These are phyloP conservation scores for Ceratocystis colombiana DNA, from an alignment of 2,329 filamentous ascomycete species.

Conservation along the genomic window DNA sequence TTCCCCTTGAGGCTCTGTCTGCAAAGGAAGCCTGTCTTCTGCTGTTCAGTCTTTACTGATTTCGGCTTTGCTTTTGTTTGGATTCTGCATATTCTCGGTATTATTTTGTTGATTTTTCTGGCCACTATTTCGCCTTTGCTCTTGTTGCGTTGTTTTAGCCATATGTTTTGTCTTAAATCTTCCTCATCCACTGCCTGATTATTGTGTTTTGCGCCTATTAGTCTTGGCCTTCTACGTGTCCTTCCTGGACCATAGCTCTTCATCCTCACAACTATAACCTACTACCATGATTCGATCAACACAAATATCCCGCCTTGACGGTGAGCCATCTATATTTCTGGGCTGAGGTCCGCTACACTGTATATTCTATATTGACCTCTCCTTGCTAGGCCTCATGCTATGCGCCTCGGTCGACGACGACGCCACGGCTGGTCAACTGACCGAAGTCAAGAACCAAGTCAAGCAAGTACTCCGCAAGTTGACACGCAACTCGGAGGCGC, in stretches of 20 bases:
- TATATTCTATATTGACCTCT: slow-evolving; percentile 4
- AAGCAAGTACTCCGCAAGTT: slow-evolving; percentile 84
- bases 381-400: slow-evolving; percentile 68
- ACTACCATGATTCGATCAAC: slow-evolving; percentile 74
- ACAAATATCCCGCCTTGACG: slow-evolving; percentile 87
- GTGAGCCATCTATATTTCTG: slow-evolving; percentile 37
- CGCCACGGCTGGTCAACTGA: slow-evolving; percentile 64
- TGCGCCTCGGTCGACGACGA: slow-evolving; percentile 92
- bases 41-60: no score
- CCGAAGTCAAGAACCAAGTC: slow-evolving; percentile 80
- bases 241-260: neutral
- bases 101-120: no score
- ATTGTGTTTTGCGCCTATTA: neutral
- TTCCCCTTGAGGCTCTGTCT: no score
- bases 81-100: no score
- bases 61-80: no score
- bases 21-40: no score
- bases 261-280: neutral
- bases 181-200: neutral
- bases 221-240: slow-evolving; percentile 8
- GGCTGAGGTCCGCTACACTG: slow-evolving; percentile 15
- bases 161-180: neutral
- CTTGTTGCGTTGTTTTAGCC: neutral
- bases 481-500: slow-evolving; percentile 76
- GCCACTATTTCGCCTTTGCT: neutral